A percentile compares a stretch with the other conserved stretches of the same genome.
phyloP scores from a whole-genome alignment of 805 yeast species.

The Saturnispora gosingensis region DNA sequence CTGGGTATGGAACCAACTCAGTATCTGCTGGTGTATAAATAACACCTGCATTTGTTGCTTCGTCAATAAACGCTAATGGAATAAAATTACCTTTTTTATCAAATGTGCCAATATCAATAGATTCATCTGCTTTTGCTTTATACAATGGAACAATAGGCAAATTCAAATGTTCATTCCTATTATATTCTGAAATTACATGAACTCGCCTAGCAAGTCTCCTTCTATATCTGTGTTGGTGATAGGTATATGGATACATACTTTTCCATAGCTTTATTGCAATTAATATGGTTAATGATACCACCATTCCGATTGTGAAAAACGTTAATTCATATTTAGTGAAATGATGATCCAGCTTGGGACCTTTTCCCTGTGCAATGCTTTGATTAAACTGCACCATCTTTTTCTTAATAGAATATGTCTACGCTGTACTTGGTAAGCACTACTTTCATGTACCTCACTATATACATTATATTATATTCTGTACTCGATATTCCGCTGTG shows the following conservation, averaged over 20 bases:
- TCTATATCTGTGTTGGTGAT: background rate
- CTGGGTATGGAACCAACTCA: background rate
- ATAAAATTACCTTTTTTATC: background rate
- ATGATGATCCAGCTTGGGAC: too few species aligned
- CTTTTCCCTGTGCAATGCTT: background rate
- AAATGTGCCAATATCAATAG: background rate
- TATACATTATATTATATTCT: background rate
- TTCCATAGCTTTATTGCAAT: background rate
- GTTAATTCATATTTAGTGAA: background rate
- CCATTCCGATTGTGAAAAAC: background rate
- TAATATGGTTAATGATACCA: background rate
- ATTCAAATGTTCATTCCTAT: background rate
- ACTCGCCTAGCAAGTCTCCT: background rate
- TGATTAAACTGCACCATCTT: background rate
- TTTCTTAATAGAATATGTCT: background rate
- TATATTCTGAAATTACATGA: background rate
- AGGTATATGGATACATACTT: background rate
- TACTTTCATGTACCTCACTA: background rate
- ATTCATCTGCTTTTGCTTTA: background rate
- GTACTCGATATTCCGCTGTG: background rate
- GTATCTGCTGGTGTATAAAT: background rate
- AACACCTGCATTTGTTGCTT: background rate
- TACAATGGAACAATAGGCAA: background rate
- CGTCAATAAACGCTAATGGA: background rate
- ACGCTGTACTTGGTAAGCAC: background rate